These are phyloP conservation scores for Skeletonema menzelii DNA, from an alignment of 108 stramenopile species.

Conservation along the genomic window DNA sequence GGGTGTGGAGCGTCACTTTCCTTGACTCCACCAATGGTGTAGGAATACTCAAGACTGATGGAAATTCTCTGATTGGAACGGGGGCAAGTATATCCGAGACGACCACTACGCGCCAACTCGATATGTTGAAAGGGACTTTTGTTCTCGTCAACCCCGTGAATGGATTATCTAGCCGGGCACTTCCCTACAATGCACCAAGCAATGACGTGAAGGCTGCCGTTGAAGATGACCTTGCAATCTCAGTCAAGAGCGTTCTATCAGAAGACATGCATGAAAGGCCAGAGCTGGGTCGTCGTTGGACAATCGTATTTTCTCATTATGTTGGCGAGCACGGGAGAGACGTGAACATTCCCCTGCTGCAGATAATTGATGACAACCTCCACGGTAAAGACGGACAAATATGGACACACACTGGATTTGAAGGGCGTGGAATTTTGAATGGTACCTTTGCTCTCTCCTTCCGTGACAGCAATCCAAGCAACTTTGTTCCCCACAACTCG, in stretches of 20 bases:
- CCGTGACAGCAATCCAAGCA: conserved; percentile 29
- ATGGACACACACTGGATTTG: conserved; percentile 37
- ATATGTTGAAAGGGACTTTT: conserved; percentile 55
- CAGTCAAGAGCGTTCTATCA: conserved; percentile 32
- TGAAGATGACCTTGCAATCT: conserved; percentile 48
- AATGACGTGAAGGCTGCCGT: conserved; percentile 41
- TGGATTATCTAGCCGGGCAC: conserved; percentile 14
- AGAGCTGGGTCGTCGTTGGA: conserved; percentile 61
- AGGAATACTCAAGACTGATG: conserved; percentile 41
- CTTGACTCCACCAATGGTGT: conserved; percentile 37
- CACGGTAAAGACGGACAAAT: conserved; percentile 33
- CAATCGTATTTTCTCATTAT: conserved; percentile 44
- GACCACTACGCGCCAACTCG: conserved; percentile 24
- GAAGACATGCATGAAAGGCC: conserved; percentile 36
- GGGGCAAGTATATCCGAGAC: conserved; percentile 41
- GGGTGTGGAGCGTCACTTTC: conserved; percentile 70
- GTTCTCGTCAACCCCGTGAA: conserved; percentile 49
- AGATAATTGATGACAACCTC: conserved; percentile 22
- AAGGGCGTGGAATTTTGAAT: conserved; percentile 44
- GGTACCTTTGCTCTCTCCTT: conserved; percentile 53
- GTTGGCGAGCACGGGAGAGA: conserved; percentile 29
- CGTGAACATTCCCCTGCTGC: conserved; percentile 36
- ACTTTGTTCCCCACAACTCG: conserved; percentile 42
- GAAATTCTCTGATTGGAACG: conserved; percentile 26
- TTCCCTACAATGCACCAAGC: conserved; percentile 33